Percentiles rank a stretch among this genome's conserved stretches.
Evolutionary conservation across 495 filamentous ascomycete genomes (phyloP).

Genomic region (Penicillium bovifimosum): DNA sequence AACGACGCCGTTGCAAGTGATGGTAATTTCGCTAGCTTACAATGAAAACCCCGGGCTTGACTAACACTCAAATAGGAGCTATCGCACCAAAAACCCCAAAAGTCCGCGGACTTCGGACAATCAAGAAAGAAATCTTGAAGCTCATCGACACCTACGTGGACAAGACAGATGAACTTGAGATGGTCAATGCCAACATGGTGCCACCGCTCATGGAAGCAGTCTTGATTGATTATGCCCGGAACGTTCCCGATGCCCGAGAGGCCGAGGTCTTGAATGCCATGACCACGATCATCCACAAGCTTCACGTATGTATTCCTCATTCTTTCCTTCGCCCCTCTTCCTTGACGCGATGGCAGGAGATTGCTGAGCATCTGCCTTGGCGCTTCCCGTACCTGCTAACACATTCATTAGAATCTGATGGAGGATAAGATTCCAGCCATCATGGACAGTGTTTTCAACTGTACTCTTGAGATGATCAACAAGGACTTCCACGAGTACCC

Average conservation of each 20-base stretch:
- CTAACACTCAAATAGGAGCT: conserved; percentile 51
- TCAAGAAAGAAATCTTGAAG: conserved; percentile 99
- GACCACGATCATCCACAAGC: conserved; percentile 93
- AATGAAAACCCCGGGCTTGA: background rate
- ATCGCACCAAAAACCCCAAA: conserved; percentile 97
- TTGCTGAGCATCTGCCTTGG: background rate
- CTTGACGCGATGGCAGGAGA: background rate
- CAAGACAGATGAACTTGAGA: conserved; percentile 92
- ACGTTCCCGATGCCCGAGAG: conserved; percentile 93
- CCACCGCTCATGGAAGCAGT: conserved; percentile 96
- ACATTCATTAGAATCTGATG: conserved; percentile 64
- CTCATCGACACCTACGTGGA: conserved; percentile 96
- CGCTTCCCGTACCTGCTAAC: background rate
- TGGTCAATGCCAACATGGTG: conserved; percentile 87
- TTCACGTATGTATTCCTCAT: conserved; percentile 67
- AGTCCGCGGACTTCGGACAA: conserved; percentile 89
- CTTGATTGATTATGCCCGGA: conserved; percentile 91
- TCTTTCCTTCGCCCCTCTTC: background rate
- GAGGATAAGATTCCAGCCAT: conserved; percentile 95
- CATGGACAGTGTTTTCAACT: conserved; percentile 98
- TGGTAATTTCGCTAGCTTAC: conserved; percentile 47
- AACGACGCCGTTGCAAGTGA: conserved; percentile 83
- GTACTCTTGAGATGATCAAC: conserved; percentile 99
- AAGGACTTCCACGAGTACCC: conserved; percentile 99
- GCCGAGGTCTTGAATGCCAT: conserved; percentile 96